Conservation (phyloP, 768 basidiomycete species). For the Myochromella boudieri region DNA sequence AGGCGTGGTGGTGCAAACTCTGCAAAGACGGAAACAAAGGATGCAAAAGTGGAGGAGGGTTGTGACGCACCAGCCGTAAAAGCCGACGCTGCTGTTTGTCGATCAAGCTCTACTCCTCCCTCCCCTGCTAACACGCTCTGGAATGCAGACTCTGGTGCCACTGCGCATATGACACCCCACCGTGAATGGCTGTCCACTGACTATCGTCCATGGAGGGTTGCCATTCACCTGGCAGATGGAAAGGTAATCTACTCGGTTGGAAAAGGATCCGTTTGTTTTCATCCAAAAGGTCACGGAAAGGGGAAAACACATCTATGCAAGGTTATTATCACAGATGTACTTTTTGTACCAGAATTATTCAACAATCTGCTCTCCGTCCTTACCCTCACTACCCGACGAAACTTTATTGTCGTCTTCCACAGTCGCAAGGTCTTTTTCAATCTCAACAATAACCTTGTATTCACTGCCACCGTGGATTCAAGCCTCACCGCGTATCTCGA, state of each 20-base stretch:
- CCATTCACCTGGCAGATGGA: conserved; percentile 1
- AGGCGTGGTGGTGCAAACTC: neutral
- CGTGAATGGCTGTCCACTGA: neutral
- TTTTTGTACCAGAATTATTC: conserved; percentile 5
- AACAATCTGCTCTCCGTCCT: conserved; percentile 11
- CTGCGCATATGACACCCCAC: conserved; percentile 2
- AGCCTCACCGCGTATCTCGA: neutral
- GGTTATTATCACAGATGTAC: conserved; percentile 13
- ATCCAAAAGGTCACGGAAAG: neutral
- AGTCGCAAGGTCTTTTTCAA: neutral
- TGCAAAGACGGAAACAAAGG: neutral
- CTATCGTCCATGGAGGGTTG: neutral
- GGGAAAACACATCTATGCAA: neutral
- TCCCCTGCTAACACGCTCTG: too few species aligned
- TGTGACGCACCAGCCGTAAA: too few species aligned
- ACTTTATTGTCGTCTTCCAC: neutral
- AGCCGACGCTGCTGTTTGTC: neutral
- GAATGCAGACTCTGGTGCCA: neutral
- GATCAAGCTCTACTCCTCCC: neutral
- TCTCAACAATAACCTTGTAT: neutral
- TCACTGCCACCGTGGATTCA: neutral
- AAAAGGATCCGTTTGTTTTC: neutral
- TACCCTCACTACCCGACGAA: neutral
- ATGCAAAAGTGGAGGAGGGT: too few species aligned
- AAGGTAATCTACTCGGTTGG: too few species aligned